Conservation (phyloP, 2,329 filamentous ascomycete species). For the Dryadomyces quercus-mongolicae region DNA sequence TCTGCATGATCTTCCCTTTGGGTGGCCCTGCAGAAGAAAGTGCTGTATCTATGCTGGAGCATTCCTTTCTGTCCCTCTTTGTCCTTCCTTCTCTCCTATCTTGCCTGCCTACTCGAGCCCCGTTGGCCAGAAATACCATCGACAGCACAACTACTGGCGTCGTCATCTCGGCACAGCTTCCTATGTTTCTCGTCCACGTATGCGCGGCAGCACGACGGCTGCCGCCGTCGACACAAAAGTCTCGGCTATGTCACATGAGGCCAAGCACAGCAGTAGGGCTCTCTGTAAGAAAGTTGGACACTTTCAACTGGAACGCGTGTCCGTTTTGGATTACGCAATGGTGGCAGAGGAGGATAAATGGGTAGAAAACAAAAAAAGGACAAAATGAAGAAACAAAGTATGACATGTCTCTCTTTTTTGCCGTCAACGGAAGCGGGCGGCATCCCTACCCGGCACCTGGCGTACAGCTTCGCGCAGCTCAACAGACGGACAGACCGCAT, state of each 20-base stretch:
- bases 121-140: neutral
- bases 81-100: neutral
- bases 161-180: neutral
- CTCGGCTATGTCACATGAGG: neutral
- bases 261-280: neutral
- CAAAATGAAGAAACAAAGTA: neutral
- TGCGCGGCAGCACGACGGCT: neutral
- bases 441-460: neutral
- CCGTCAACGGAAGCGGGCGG: neutral
- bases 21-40: neutral
- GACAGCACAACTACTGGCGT: neutral
- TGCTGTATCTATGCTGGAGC: neutral
- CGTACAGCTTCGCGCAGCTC: neutral
- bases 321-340: neutral
- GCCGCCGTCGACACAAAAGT: neutral
- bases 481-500: neutral
- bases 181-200: neutral
- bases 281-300: neutral
- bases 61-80: too few relatives aligned
- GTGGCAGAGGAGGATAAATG: neutral
- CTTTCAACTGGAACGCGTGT: neutral
- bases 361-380: neutral
- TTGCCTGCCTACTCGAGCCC: neutral
- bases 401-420: neutral
- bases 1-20: neutral